phyloP scores from a whole-genome alignment of 2,329 filamentous ascomycete species.

The Coccinonectria pachysandricola region DNA sequence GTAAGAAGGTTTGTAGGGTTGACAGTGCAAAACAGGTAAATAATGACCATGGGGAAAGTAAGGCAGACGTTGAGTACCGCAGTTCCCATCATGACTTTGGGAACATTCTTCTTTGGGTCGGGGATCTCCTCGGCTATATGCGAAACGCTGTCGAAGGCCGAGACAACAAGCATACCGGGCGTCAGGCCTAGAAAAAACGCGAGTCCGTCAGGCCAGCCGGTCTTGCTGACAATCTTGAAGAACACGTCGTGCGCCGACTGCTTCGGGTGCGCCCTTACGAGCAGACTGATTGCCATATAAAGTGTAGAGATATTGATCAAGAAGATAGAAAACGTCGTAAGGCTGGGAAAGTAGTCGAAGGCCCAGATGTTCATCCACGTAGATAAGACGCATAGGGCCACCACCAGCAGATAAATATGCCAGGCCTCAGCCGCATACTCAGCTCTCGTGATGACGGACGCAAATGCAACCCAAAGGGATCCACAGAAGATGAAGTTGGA shows the following conservation, averaged over 20 bases:
- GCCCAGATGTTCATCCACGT: background rate
- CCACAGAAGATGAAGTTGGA: too few relatives aligned
- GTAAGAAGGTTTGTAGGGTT: background rate
- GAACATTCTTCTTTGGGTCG: background rate
- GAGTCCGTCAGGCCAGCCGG: slow-evolving; percentile 1
- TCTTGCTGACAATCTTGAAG: slow-evolving; percentile 1
- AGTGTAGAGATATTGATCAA: background rate
- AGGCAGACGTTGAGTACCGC: background rate
- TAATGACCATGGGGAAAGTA: background rate
- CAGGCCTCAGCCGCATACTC: background rate
- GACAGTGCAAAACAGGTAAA: background rate
- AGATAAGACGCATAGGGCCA: background rate
- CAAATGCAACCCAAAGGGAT: too few relatives aligned
- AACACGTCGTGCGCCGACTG: slow-evolving; percentile 1
- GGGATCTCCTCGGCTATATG: slow-evolving; percentile 2
- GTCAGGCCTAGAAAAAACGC: slow-evolving; percentile 1
- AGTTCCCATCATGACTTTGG: slow-evolving; percentile 1
- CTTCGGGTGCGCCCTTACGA: background rate
- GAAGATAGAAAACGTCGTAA: background rate
- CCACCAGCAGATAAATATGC: slow-evolving; percentile 1
- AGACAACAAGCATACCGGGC: background rate
- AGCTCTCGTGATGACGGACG: too few relatives aligned
- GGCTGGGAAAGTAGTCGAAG: background rate
- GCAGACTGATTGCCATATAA: slow-evolving; percentile 1
- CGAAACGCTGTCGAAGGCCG: background rate